Evolutionary conservation across 768 basidiomycete species (phyloP).

Genomic region (Termitomyces sp.): DNA sequence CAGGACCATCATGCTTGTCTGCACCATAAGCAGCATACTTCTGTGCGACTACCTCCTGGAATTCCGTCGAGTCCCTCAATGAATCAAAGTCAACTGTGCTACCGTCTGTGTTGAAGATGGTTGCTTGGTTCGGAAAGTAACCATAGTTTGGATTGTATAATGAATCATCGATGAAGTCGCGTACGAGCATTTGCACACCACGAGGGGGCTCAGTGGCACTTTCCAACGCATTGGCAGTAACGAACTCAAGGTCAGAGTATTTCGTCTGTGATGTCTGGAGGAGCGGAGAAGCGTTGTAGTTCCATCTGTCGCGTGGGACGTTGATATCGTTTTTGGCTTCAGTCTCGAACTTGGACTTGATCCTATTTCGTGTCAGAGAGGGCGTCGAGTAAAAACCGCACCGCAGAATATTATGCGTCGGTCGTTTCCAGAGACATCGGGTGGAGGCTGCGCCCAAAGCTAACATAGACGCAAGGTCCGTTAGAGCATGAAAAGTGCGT

Average conservation of each 20-base stretch:
- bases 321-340: slow-evolving; percentile 13
- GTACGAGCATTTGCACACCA: slow-evolving; percentile 87
- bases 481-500: slow-evolving; percentile 13
- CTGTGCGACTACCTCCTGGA: slow-evolving; percentile 76
- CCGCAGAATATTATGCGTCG: slow-evolving; percentile 14
- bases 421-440: slow-evolving; percentile 27
- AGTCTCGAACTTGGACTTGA: slow-evolving; percentile 5
- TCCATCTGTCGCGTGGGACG: slow-evolving; percentile 60
- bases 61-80: slow-evolving; percentile 68
- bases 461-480: slow-evolving; percentile 31
- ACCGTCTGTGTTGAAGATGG: slow-evolving; percentile 73
- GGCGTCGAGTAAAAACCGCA: slow-evolving; percentile 21
- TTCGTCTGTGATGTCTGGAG: slow-evolving; percentile 44
- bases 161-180: slow-evolving; percentile 96
- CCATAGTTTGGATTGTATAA: slow-evolving; percentile 97
- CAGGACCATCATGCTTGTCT: slow-evolving; percentile 61
- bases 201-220: slow-evolving; percentile 57
- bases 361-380: slow-evolving; percentile 8
- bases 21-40: slow-evolving; percentile 72
- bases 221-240: slow-evolving; percentile 72
- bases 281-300: slow-evolving; percentile 70
- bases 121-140: slow-evolving; percentile 92
- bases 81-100: slow-evolving; percentile 62
- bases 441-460: slow-evolving; percentile 27
- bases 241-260: slow-evolving; percentile 41